A percentile compares a stretch with the other conserved stretches of the same genome.
These are phyloP conservation scores for Dactylis glomerata DNA, from an alignment of 176 grass and related monocot species.

Conservation along the genomic window DNA sequence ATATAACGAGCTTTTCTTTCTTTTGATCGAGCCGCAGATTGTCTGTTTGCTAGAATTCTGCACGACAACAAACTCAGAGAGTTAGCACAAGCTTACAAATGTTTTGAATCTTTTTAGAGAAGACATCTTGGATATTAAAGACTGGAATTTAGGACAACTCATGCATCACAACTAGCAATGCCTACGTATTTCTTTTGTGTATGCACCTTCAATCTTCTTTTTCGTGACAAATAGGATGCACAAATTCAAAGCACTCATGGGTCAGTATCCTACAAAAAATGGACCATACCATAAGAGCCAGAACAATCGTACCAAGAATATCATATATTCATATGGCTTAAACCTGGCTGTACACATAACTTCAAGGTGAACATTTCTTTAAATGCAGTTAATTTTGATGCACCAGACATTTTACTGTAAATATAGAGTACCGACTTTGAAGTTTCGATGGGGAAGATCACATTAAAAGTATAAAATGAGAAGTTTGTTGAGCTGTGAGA, in stretches of 20 bases:
- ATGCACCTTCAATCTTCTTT: background rate
- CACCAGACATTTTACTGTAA: constrained; percentile 10
- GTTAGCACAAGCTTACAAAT: constrained; percentile 12
- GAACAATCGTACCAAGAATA: background rate
- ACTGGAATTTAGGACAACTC: background rate
- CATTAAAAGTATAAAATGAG: background rate
- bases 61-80: constrained; percentile 26
- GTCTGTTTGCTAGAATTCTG: constrained; percentile 95
- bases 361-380: background rate
- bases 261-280: background rate
- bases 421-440: background rate
- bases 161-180: constrained; percentile 9
- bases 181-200: background rate
- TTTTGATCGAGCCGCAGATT: constrained; percentile 97
- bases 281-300: background rate
- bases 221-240: background rate
- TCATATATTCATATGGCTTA: background rate
- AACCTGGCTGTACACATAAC: background rate
- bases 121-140: background rate
- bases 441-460: background rate
- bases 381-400: background rate
- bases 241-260: background rate
- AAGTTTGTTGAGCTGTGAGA: background rate
- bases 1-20: constrained; percentile 99
- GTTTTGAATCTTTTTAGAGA: background rate